These are phyloP conservation scores for Paecilomyces formosus DNA, from an alignment of 2,329 filamentous ascomycete genomes.

Conservation along the genomic window DNA sequence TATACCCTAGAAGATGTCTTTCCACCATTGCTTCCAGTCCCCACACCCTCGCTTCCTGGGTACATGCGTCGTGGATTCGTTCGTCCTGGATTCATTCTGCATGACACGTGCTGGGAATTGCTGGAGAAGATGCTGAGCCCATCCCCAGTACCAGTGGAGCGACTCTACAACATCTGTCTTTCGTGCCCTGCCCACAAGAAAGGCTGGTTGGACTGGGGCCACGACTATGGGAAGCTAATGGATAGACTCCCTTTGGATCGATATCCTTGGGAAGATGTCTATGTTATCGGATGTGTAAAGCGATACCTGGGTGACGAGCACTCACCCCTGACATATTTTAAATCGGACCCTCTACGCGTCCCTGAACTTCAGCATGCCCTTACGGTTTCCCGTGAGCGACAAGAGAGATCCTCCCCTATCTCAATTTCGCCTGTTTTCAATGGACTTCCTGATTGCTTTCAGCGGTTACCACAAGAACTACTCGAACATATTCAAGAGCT, in stretches of 20 bases:
- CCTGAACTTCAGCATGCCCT: slow-evolving; percentile 4
- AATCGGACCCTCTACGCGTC: slow-evolving; percentile 7
- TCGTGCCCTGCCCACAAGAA: slow-evolving; percentile 8
- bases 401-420: not conserved
- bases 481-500: slow-evolving; percentile 11
- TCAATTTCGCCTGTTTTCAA: slow-evolving; percentile 1
- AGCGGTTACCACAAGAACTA: slow-evolving; percentile 10
- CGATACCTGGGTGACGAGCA: slow-evolving; percentile 1
- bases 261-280: slow-evolving; percentile 9
- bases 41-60: not conserved
- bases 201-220: slow-evolving; percentile 10
- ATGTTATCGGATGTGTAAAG: slow-evolving; percentile 3
- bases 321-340: slow-evolving; percentile 5
- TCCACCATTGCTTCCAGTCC: slow-evolving; percentile 3
- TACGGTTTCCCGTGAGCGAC: slow-evolving; percentile 2
- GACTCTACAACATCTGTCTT: slow-evolving; percentile 13
- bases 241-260: slow-evolving; percentile 1
- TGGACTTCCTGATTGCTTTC: slow-evolving; percentile 8
- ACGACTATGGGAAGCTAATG: slow-evolving; percentile 11
- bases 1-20: slow-evolving; percentile 7
- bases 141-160: slow-evolving; percentile 7
- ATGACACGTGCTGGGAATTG: slow-evolving; percentile 14
- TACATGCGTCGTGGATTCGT: no score
- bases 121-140: slow-evolving; percentile 8
- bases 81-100: slow-evolving; percentile 11